phyloP scores from a whole-genome alignment of 768 basidiomycete genomes.

The Leccinum rimulosum region DNA sequence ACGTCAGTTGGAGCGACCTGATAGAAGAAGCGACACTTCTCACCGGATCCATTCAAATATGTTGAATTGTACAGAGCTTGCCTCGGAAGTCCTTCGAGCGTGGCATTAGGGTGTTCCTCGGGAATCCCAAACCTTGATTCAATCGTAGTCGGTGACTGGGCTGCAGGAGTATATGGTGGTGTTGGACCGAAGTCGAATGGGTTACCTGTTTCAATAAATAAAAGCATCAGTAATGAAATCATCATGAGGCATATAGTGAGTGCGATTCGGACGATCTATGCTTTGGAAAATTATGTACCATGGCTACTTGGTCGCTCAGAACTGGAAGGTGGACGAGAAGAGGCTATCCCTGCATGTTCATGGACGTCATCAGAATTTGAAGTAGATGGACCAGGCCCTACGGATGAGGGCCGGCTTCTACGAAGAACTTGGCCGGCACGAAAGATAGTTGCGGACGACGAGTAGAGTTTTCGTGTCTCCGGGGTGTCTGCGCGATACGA shows the following conservation, averaged over 20 bases:
- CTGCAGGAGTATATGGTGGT: constrained; percentile 22
- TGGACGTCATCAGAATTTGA: constrained; percentile 1
- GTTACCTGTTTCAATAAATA: background rate
- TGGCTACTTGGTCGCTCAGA: constrained; percentile 1
- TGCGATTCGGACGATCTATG: background rate
- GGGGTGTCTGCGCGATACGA: constrained; percentile 68
- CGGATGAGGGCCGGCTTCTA: constrained; percentile 19
- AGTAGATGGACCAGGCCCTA: constrained; percentile 21
- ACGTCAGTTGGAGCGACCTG: background rate
- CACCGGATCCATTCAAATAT: background rate
- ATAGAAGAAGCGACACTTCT: background rate
- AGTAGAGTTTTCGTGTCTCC: constrained; percentile 74
- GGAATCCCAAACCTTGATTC: background rate
- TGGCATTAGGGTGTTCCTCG: constrained; percentile 13
- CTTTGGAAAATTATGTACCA: constrained; percentile 1
- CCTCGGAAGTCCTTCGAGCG: constrained; percentile 20
- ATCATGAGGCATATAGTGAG: background rate
- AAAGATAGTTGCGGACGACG: constrained; percentile 73
- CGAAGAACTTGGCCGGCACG: constrained; percentile 49
- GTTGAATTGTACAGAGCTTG: constrained; percentile 10
- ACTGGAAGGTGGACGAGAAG: background rate
- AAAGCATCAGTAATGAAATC: background rate
- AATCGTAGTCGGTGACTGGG: background rate
- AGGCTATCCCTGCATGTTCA: background rate
- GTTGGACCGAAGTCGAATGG: constrained; percentile 20